These are phyloP conservation scores for Populus tremula DNA, from an alignment of 345 rosid genomes.

Conservation along the genomic window DNA sequence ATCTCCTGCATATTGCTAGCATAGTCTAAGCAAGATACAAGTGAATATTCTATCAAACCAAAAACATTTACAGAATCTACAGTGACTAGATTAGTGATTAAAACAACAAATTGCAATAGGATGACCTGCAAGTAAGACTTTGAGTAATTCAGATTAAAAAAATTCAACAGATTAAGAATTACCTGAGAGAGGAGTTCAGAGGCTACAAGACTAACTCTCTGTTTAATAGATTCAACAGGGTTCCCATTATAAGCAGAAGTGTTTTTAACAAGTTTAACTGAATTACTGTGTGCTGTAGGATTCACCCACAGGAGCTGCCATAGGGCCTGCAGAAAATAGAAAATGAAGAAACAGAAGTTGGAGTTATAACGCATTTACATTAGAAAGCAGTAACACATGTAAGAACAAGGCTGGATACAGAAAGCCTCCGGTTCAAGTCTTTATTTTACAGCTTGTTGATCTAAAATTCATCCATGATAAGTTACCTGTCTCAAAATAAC, in stretches of 20 bases:
- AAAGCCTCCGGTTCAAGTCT: background rate
- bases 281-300: constrained; percentile 51
- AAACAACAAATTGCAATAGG: background rate
- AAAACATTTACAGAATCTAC: background rate
- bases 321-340: constrained; percentile 55
- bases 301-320: constrained; percentile 94
- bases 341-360: background rate
- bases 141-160: background rate
- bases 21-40: background rate
- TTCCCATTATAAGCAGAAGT: constrained; percentile 41
- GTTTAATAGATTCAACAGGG: constrained; percentile 60
- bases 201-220: constrained; percentile 66
- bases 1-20: constrained; percentile 13
- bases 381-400: background rate
- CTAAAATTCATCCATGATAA: background rate
- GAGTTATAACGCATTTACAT: background rate
- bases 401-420: background rate
- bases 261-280: constrained; percentile 42
- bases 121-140: background rate
- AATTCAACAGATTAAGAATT: constrained; percentile 4
- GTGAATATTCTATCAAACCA: background rate
- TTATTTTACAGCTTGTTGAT: background rate
- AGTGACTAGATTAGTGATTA: background rate
- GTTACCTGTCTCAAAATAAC: constrained; percentile 81
- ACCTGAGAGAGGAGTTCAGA: constrained; percentile 97